Base-by-base conservation (phyloP, 2,329 filamentous ascomycete genomes). In the Cercospora sojina region DNA sequence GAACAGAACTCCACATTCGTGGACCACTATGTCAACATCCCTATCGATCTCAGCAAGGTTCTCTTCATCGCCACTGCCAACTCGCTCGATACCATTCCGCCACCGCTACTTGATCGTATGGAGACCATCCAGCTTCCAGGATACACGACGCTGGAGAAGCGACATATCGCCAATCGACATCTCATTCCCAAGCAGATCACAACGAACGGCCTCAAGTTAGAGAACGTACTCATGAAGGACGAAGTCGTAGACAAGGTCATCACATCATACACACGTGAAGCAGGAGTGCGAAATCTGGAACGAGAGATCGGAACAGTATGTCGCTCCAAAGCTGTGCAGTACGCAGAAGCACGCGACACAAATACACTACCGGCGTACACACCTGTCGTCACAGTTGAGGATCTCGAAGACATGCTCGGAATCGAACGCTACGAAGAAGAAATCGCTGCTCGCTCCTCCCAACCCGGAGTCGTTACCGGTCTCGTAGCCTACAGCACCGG, bases 41-140 rank as follows among this genome's bases (percentile, higher is more conserved):
- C 95, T 0, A 92, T 98, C 71, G 95, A 99, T 77, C 85, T 99
- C 20, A 96, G 92, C 81, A 97, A 96, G 80, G 92, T 99, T 23
- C 85, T 99, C 10, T 99, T 99, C 81, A 97, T 99, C 74, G 95
- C 95, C 6, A 99, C 95, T 0, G 95, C 95, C 55, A 99, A 99
- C 80, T 92, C 87, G 9, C 85, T 98, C 25, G 94, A 98, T 75
- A 97, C 93, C 0, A 99, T 99, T 62, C 93, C 95, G 2, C 85
- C 93, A n/a, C 93, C 95, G 18, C 83, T 99, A 2, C 85, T 99
- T 12, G 95, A 99, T 79, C 90, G 95, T 66, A 97, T 99, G 94
- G 95, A 99, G 81, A 96, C 90, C 6, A 97, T 99, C 63, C 87
- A 91, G 71, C 86, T 99, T 23, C 92, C 93, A 1, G 95, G 95